Base-by-base conservation (phyloP, 352 stramenopile genomes). In the Phytophthora cajani region DNA sequence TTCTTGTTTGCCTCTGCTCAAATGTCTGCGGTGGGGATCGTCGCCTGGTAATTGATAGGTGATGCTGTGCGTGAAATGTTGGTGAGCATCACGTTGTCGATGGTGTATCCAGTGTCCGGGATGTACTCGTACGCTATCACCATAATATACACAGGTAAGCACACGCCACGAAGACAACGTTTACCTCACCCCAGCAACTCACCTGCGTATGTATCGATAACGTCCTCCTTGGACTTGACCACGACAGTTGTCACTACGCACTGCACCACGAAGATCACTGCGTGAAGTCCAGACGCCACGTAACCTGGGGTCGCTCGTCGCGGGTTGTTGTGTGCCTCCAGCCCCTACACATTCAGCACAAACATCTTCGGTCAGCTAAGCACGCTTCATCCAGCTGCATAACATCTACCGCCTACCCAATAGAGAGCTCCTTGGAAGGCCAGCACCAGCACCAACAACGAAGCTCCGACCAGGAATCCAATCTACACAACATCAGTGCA, bases 161-260 rank as follows among this genome's bases (percentile, higher is more conserved):
- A 27, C 23, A 27, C 23, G 23, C 23, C 23, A 27, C 23, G 23
- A 27, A 27, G 23, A 27, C 23, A 27, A 2, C 23, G 23, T 27
- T 27, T 27, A 27, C 23, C 23, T 27, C 23, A 27, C 23, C 23
- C 23, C 23, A 27, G 23, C 23, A 61, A 38, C 25, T 36, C n/a
- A 94, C 87, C 87, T 50, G 87, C 87, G 51, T 93, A 95, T 0
- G 87, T 95, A 56, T 95, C 87, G 44, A 95, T 95, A 16, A 93
- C 84, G 67, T 92, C 87, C 72, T 95, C 85, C 69, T 92, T 93
- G 10, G 81, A 88, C 66, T 91, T 84, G 27, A 91, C 73, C 23
- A 95, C 74, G 44, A 87, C 64, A 38, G 72, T 84, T 3, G 87
- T 93, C 33, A 92, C 78, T 0, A 64, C 66, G 46, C 85, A 70